A percentile compares a stretch with the other conserved stretches of the same genome.
phyloP scores from a whole-genome alignment of 306 rosid genomes.

The Comarum palustre region DNA sequence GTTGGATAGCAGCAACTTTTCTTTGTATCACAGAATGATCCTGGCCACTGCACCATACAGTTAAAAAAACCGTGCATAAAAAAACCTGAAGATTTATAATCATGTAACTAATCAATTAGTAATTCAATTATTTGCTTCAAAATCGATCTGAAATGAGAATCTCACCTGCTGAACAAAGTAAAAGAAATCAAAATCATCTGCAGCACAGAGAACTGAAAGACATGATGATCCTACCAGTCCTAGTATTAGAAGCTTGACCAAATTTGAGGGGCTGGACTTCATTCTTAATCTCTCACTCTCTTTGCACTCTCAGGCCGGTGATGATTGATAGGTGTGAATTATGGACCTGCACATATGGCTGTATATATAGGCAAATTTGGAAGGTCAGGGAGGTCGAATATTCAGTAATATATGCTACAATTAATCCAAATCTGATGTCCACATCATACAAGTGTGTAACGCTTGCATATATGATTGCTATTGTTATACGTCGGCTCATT shows the following conservation, averaged over 20 bases:
- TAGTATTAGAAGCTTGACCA: conserved; percentile 43
- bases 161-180: conserved; percentile 81
- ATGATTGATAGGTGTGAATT: background rate
- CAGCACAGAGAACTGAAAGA: conserved; percentile 42
- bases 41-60: conserved; percentile 65
- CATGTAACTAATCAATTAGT: background rate
- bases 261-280: conserved; percentile 31
- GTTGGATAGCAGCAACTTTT: conserved; percentile 65
- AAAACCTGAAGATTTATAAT: background rate
- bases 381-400: conserved; percentile 31
- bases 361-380: conserved; percentile 29
- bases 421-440: background rate
- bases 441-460: conserved; percentile 12
- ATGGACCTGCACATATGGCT: background rate
- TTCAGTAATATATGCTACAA: conserved; percentile 24
- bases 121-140: background rate
- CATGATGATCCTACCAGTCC: conserved; percentile 37
- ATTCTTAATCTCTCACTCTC: conserved; percentile 4
- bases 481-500: conserved; percentile 20
- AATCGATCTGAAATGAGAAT: background rate
- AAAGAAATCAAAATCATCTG: conserved; percentile 72
- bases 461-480: background rate
- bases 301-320: conserved; percentile 13
- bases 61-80: background rate
- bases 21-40: conserved; percentile 70